phyloP scores from a whole-genome alignment of 306 rosid species.

The Prosopis cineraria region DNA sequence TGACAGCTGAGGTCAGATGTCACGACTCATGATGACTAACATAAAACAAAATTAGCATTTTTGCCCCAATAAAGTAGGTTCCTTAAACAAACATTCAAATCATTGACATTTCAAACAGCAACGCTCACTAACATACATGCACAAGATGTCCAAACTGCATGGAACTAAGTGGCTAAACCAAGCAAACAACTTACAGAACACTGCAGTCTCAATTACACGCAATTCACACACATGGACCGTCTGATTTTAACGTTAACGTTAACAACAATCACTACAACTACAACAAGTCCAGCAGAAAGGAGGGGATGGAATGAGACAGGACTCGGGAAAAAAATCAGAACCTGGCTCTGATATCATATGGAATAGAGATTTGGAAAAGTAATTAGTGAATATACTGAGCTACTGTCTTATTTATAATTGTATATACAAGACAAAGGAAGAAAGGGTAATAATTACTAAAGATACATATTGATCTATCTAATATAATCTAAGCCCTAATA shows the following conservation, averaged over 20 bases:
- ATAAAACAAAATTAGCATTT: conserved; percentile 11
- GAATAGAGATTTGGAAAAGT: too few species aligned
- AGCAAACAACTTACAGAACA: neutral
- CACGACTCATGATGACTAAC: neutral
- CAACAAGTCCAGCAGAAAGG: neutral
- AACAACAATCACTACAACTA: neutral
- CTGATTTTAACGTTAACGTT: neutral
- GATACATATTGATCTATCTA: too few species aligned
- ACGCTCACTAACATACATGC: conserved; percentile 8
- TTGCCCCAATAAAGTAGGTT: neutral
- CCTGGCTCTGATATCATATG: too few species aligned
- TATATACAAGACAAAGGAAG: too few species aligned
- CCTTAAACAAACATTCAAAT: neutral
- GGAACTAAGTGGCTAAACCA: conserved; percentile 7
- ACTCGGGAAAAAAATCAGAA: too few species aligned
- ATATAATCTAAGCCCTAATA: too few species aligned
- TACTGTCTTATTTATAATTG: too few species aligned
- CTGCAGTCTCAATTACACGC: neutral
- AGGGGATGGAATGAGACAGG: too few species aligned
- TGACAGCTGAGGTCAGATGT: neutral
- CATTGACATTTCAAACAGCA: conserved; percentile 15
- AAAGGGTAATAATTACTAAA: too few species aligned
- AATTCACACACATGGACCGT: neutral
- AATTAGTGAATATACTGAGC: too few species aligned
- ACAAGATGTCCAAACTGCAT: conserved; percentile 8